Base-by-base conservation (phyloP, 2,329 filamentous ascomycete species). In the Neofusicoccum ribis region DNA sequence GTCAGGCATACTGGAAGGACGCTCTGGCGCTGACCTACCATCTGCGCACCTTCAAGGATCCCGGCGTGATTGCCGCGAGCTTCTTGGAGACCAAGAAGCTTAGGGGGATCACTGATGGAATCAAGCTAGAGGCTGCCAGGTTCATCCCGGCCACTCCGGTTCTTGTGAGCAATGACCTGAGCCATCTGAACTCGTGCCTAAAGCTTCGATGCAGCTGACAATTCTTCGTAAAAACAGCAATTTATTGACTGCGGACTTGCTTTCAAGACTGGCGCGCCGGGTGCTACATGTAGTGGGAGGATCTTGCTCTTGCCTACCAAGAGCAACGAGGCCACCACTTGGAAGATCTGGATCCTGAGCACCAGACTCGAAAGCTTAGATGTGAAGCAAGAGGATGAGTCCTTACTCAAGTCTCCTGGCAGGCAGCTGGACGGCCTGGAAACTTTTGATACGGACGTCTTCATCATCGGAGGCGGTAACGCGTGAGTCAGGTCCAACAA, bases 271-370 rank as follows among this genome's bases (percentile, higher is more conserved):
- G 20, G n/a, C 7, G 43, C 36, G 5, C 59, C 59, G 20, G 39
- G 12, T 7, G 59, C 59, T 7, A 43, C 5, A 4, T 52, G 59
- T 14, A 31, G 5, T 5, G 59, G 47, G 5, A 52, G 23, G 8
- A 27, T 63, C 6, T 23, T 50, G 36, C 47, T 63, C 2, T 31
- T 36, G 23, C 47, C 60, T 20, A 4, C 47, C 8, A 58, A 47
- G 15, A 31, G 14, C 12, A 23, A 46, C 14, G 54, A 49, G 7
- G 2, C 11, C 2, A 20, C 51, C 5, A 15, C 41, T 20, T 67
- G 66, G 66, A 66, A 67, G 47, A 66, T 67, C 8, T 66, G 60
- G 64, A 58, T 58, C 14, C 20, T 67, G 14, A 52, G 51, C 15
- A 67, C 59, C 20, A 54, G 64, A 27, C 49, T 67, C 9, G 61